Conservation (phyloP, 2,329 filamentous ascomycete species). For the Coniochaeta sp. region DNA sequence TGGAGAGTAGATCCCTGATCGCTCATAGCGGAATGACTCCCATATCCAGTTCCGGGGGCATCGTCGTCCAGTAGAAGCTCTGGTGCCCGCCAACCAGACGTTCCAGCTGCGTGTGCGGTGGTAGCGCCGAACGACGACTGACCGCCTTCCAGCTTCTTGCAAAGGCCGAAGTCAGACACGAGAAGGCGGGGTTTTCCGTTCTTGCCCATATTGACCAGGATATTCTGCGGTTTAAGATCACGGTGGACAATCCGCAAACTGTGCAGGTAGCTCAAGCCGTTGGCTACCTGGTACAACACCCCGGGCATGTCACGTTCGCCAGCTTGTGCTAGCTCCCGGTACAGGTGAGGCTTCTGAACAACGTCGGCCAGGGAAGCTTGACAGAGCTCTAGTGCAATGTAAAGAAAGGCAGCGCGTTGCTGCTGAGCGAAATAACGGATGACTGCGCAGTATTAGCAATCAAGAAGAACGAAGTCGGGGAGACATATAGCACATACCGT, state of each 20-base stretch:
- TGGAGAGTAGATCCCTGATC: slow-evolving; percentile 51
- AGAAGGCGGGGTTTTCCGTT: slow-evolving; percentile 71
- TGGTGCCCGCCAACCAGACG: slow-evolving; percentile 92
- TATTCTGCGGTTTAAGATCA: slow-evolving; percentile 96
- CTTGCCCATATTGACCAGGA: slow-evolving; percentile 71
- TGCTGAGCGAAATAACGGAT: slow-evolving; percentile 95
- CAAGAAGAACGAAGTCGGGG: neutral
- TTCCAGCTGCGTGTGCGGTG: slow-evolving; percentile 87
- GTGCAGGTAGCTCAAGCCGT: slow-evolving; percentile 83
- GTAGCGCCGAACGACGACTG: slow-evolving; percentile 93
- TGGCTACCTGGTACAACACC: slow-evolving; percentile 81
- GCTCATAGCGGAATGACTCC: slow-evolving; percentile 14
- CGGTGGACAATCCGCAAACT: slow-evolving; percentile 91
- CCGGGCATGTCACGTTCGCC: slow-evolving; percentile 70
- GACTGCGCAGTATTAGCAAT: slow-evolving; percentile 43
- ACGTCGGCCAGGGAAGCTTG: slow-evolving; percentile 90
- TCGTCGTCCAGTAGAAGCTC: slow-evolving; percentile 83
- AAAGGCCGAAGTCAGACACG: slow-evolving; percentile 95
- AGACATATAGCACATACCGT: slow-evolving; percentile 41
- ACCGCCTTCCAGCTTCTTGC: slow-evolving; percentile 91
- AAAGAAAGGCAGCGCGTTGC: slow-evolving; percentile 80
- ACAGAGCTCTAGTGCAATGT: slow-evolving; percentile 92
- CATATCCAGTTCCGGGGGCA: slow-evolving; percentile 34
- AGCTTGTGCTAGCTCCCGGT: slow-evolving; percentile 61
- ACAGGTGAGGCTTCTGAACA: slow-evolving; percentile 65